Evolutionary conservation across 139 green algal genomes (phyloP).

Genomic region (Chlorella vulgaris): DNA sequence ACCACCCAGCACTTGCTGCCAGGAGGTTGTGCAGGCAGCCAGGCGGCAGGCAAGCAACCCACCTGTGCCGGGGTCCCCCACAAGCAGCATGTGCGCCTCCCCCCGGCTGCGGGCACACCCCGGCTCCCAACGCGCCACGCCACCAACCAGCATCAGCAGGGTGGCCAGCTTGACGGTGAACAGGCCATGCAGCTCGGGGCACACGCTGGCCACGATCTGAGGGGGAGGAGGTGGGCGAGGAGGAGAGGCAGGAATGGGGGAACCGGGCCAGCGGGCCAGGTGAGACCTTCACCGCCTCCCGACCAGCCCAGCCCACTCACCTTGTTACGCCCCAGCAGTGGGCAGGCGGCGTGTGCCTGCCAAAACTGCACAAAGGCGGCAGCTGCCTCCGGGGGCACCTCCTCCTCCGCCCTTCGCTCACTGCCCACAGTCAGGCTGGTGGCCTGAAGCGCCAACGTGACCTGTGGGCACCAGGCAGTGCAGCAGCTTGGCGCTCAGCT

Average conservation of each 20-base stretch:
- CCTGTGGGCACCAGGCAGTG: neutral
- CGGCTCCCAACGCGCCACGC: constrained; percentile 54
- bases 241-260: no score
- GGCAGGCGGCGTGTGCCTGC: constrained; percentile 50
- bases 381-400: constrained; percentile 36
- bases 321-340: constrained; percentile 62
- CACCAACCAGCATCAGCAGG: constrained; percentile 81
- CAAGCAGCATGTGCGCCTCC: no score
- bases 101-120: constrained; percentile 62
- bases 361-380: constrained; percentile 59
- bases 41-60: no score
- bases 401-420: constrained; percentile 19
- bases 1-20: no score
- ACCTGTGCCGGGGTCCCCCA: no score
- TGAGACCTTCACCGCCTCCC: no score
- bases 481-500: neutral
- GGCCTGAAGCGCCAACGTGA: constrained; percentile 36
- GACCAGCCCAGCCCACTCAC: no score
- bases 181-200: constrained; percentile 76
- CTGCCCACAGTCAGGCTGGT: constrained; percentile 37
- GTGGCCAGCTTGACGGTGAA: constrained; percentile 80
- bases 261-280: no score
- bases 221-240: neutral
- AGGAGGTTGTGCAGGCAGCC: no score
- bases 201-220: constrained; percentile 77